Evolutionary conservation across 352 stramenopile species (phyloP), one percentile per base, ranked within the genome.

Genomic region (Pythium insidiosum): DNA sequence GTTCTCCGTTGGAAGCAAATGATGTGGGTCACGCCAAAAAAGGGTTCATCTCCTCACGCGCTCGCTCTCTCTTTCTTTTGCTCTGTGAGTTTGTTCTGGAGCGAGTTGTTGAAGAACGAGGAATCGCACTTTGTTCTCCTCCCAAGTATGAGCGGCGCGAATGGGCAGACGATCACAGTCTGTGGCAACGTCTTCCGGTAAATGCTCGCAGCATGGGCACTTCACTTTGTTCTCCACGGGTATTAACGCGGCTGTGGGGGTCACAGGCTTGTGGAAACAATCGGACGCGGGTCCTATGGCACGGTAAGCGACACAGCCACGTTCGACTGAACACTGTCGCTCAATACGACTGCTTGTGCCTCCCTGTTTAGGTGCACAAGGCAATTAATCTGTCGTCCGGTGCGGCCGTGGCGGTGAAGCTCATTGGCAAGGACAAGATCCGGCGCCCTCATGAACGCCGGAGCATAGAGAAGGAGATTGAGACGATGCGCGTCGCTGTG

Each of bases 391-490:
- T 88, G 36, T 80, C 73, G 22, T 86, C 77, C 0, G 74, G 74
- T 0, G 77, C 74, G 4, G 73, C 77, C 9, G 77, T 90, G n/a
- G 77, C 77, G 7, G 72, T 90, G 11, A 90, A 90, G 46, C 63
- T 90, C 57, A 86, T 90, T 37, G 66, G 66, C 13, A 90, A 90
- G 43, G 77, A 88, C 28, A 82, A 82, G 25, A 45, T 89, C 20
- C 67, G 75, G 4, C 72, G 74, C 19, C 74, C 74, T 5, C 69
- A 87, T 45, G 77, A 90, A 46, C 77, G 74, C 20, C 64, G 73
- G 23, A 87, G 73, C 60, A 90, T 90, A 49, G 75, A 88, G 40
- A 90, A 90, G 43, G 77, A 90, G 59, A 88, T 90, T 30, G 77
- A 87, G 55, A 90, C 77, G 18, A 90, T 90, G 77, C 72, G 73